Conservation (phyloP, 176 grass and related monocot species). For the Carex kokanica region DNA sequence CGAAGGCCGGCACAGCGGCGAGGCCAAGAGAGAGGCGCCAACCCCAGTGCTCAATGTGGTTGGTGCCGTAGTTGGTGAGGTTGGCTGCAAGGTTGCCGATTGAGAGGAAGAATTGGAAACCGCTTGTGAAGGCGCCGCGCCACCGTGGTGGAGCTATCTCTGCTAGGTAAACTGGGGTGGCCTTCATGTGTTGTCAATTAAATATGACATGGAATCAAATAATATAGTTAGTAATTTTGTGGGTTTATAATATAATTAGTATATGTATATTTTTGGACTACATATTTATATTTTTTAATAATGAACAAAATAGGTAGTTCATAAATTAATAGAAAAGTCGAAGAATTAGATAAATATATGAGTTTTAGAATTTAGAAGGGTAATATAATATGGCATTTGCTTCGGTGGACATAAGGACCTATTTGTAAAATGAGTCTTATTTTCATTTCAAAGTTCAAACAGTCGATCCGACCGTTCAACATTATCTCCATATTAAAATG, state of each 20-base stretch:
- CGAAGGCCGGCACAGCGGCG: constrained; percentile 44
- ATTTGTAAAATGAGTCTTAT: no score
- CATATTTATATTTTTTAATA: no score
- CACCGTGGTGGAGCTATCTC: constrained; percentile 57
- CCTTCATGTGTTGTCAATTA: constrained; percentile 31
- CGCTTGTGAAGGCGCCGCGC: constrained; percentile 57
- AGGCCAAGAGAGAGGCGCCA: constrained; percentile 91
- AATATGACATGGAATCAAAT: not conserved
- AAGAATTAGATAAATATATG: no score
- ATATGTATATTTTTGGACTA: no score
- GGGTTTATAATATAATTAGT: not conserved
- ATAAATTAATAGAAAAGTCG: no score
- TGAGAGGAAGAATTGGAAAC: constrained; percentile 63
- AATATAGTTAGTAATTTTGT: not conserved
- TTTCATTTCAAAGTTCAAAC: no score
- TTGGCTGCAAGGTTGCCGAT: constrained; percentile 53
- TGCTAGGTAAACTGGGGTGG: constrained; percentile 63
- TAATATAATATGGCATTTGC: no score
- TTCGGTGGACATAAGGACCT: not conserved
- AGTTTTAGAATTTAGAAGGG: no score
- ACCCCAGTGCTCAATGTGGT: constrained; percentile 42
- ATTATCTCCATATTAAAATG: no score
- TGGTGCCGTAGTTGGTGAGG: constrained; percentile 51
- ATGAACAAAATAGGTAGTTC: no score
- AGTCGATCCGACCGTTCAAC: no score